These are phyloP conservation scores for Truncatella angustata DNA, from an alignment of 2,329 filamentous ascomycete species.

Conservation along the genomic window DNA sequence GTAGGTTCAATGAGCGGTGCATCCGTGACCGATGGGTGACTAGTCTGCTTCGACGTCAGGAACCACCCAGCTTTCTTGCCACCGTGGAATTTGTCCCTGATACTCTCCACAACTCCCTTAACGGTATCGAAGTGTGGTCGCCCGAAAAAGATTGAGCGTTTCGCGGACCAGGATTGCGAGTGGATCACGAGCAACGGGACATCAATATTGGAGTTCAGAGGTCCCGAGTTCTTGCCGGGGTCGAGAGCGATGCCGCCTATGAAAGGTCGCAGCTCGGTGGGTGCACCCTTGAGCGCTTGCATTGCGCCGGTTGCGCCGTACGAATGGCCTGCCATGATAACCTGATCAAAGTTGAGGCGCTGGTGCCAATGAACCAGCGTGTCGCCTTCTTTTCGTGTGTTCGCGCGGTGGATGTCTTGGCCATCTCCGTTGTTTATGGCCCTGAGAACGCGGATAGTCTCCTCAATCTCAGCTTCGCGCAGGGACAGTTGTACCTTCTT, in stretches of 20 bases:
- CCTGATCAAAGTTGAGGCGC: slow-evolving; percentile 52
- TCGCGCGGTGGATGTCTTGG: slow-evolving; percentile 32
- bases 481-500: slow-evolving; percentile 48
- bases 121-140: slow-evolving; percentile 65
- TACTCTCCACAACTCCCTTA: slow-evolving; percentile 48
- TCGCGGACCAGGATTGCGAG: slow-evolving; percentile 62
- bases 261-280: slow-evolving; percentile 42
- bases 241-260: slow-evolving; percentile 61
- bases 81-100: slow-evolving; percentile 33
- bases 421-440: slow-evolving; percentile 40
- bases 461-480: slow-evolving; percentile 49
- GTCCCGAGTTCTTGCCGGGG: slow-evolving; percentile 63
- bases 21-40: slow-evolving; percentile 65
- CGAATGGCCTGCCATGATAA: slow-evolving; percentile 61
- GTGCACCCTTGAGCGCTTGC: slow-evolving; percentile 53
- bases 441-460: slow-evolving; percentile 39
- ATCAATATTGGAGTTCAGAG: slow-evolving; percentile 55
- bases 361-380: slow-evolving; percentile 48
- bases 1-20: slow-evolving; percentile 63
- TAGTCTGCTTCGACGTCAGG: slow-evolving; percentile 51
- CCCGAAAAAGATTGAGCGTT: slow-evolving; percentile 57
- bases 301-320: slow-evolving; percentile 65
- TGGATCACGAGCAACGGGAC: slow-evolving; percentile 62
- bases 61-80: slow-evolving; percentile 48
- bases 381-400: slow-evolving; percentile 45